These are phyloP conservation scores for Tricladium varicosporioides DNA, from an alignment of 2,329 filamentous ascomycete genomes.

Conservation along the genomic window DNA sequence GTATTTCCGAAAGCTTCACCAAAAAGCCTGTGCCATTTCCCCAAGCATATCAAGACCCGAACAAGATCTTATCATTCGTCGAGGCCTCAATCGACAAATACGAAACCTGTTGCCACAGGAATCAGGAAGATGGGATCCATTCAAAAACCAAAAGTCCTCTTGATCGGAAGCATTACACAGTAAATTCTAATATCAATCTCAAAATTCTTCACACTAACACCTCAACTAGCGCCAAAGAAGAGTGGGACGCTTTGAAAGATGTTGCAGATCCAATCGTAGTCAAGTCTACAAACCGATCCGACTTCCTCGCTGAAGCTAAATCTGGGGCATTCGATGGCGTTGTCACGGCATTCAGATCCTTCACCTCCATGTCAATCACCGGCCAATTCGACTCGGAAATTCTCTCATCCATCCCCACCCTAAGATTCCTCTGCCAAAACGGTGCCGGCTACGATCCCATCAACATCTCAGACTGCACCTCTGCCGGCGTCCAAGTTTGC, in stretches of 20 bases:
- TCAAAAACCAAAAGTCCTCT: slow-evolving; percentile 5
- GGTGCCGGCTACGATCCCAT: slow-evolving; percentile 75
- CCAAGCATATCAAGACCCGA: neutral
- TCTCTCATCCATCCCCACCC: slow-evolving; percentile 38
- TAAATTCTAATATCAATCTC: neutral
- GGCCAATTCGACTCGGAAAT: slow-evolving; percentile 65
- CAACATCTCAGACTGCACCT: slow-evolving; percentile 66
- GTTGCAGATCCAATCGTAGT: slow-evolving; percentile 64
- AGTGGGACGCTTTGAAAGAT: slow-evolving; percentile 57
- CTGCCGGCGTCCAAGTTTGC: slow-evolving; percentile 58
- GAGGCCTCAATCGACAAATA: neutral
- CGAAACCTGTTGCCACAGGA: no score
- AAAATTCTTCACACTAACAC: no score
- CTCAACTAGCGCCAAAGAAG: slow-evolving; percentile 53
- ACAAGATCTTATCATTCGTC: neutral
- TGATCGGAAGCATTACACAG: neutral
- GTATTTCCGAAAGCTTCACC: no score
- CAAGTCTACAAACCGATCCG: slow-evolving; percentile 52
- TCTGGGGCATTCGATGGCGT: slow-evolving; percentile 62
- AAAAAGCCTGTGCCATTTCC: no score
- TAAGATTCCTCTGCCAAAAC: slow-evolving; percentile 37
- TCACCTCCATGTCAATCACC: slow-evolving; percentile 58
- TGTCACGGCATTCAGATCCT: slow-evolving; percentile 67
- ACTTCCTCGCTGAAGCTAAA: slow-evolving; percentile 66
- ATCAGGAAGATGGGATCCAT: no score